Evolutionary conservation across 305 asterid species (phyloP), one percentile per base, ranked within the genome.

Genomic region (Fraxinus angustifolia): DNA sequence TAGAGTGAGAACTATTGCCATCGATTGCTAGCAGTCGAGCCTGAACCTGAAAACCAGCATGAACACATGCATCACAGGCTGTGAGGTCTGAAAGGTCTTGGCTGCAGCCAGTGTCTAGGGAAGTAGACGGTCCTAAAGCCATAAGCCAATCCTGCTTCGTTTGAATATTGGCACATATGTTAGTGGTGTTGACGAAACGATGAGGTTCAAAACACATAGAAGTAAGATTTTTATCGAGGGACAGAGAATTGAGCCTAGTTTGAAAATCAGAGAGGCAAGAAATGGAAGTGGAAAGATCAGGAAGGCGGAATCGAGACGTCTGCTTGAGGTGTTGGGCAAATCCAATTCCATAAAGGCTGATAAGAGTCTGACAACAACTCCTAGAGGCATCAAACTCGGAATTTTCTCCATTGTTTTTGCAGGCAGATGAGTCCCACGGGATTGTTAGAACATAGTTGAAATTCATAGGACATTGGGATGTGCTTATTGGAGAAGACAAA

Each of bases 361-460:
- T 88, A 0, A 91, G 92, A 2, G 97, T 90, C 78, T 91, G 93
- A 83, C 97, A 92, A 81, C 94, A 91, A 30, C 70, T 83, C 35
- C 48, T 62, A 1, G 42, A 19, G 33, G 16, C 31, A 36, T 67
- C 74, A 11, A 10, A 36, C 3, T 48, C 58, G 5, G 50, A 8
- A 21, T 11, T 56, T 38, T 34, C 16, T 33, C 74, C 36, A 72
- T 38, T 38, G 77, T 75, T 56, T 34, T 14, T 81, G 86, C 97
- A 92, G 48, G 90, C 86, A 28, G 94, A 87, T 14, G 90, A 71
- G 79, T 92, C 90, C 97, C 94, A 92, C 75, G 88, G 87, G 75
- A 90, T 60, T 31, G 67, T 89, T 12, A 19, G 42, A 23, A 92
- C 93, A 83, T 88, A 92, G 77, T 77, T 81, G n/a, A 92, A 78